Percentiles rank a stretch among this genome's conserved stretches.
These are phyloP conservation scores for Solanum piurae DNA, from an alignment of 257 asterid species.

Conservation along the genomic window DNA sequence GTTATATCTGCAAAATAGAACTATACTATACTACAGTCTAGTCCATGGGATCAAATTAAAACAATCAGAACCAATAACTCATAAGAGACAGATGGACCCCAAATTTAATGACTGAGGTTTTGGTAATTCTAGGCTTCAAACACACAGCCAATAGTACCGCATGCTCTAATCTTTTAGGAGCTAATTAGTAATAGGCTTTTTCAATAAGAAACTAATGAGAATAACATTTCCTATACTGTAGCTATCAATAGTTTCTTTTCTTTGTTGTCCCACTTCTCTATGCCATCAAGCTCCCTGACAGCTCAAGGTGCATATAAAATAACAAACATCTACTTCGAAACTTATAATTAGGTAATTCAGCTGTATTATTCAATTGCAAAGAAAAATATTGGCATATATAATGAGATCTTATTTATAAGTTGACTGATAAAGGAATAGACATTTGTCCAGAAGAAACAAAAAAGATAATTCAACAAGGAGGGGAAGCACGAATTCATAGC, in stretches of 20 bases:
- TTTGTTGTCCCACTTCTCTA: neutral
- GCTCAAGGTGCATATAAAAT: neutral
- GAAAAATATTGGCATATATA: neutral
- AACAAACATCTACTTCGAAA: neutral
- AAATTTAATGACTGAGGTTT: neutral
- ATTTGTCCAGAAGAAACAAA: neutral
- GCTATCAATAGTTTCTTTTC: neutral
- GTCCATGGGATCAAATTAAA: neutral
- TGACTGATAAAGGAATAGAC: neutral
- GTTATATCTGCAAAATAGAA: neutral
- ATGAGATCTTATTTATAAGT: neutral
- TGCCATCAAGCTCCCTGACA: neutral
- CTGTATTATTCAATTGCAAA: neutral
- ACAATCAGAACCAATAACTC: neutral
- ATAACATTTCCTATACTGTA: neutral
- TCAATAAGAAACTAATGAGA: neutral
- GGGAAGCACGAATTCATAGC: neutral
- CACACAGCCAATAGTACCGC: neutral
- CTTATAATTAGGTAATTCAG: neutral
- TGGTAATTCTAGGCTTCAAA: neutral
- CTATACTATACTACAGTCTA: neutral
- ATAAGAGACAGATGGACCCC: neutral
- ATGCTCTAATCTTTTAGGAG: neutral
- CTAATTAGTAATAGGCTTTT: neutral
- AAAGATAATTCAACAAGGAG: neutral